Conservation (phyloP, 1,284 basidiomycete species). For the Sporisorium graminicola region DNA sequence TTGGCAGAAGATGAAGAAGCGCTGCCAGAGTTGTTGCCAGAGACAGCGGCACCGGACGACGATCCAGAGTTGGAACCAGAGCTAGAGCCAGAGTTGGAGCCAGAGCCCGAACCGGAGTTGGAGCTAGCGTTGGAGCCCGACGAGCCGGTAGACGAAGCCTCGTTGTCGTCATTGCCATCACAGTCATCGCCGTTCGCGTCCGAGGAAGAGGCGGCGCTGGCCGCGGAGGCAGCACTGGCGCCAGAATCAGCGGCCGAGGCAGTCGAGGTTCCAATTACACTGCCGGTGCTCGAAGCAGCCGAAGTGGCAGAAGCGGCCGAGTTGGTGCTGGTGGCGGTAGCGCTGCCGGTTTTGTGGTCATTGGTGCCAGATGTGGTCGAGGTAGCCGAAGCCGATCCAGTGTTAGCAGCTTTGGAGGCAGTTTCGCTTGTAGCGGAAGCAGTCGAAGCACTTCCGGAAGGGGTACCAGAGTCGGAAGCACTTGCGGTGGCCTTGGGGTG, state of each 20-base stretch:
- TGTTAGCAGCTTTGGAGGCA: background rate
- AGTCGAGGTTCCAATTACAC: conserved; percentile 7
- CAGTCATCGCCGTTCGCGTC: conserved; percentile 9
- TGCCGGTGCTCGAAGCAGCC: conserved; percentile 9
- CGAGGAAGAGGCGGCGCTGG: conserved; percentile 7
- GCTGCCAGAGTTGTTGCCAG: conserved; percentile 5
- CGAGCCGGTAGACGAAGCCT: conserved; percentile 12
- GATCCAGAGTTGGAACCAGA: conserved; percentile 14
- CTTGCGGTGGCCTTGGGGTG: conserved; percentile 9
- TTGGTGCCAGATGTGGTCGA: conserved; percentile 13
- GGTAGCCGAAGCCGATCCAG: conserved; percentile 4
- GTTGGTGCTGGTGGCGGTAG: conserved; percentile 1
- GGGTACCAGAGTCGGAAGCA: conserved; percentile 2
- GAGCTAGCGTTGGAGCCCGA: conserved; percentile 22
- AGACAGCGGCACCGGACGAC: conserved; percentile 17
- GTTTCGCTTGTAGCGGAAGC: background rate
- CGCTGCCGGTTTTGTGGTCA: conserved; percentile 5
- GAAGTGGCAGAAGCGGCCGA: conserved; percentile 12
- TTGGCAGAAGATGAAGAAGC: conserved; percentile 15
- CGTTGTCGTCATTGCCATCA: conserved; percentile 25
- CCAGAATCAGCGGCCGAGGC: conserved; percentile 14
- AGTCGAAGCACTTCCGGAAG: background rate
- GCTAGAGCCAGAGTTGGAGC: conserved; percentile 13
- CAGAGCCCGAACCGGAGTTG: conserved; percentile 17
- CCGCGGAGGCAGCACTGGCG: conserved; percentile 16